These are phyloP conservation scores for Plasmodium knowlesi DNA, from an alignment of 169 alveolate genomes.

Conservation along the genomic window DNA sequence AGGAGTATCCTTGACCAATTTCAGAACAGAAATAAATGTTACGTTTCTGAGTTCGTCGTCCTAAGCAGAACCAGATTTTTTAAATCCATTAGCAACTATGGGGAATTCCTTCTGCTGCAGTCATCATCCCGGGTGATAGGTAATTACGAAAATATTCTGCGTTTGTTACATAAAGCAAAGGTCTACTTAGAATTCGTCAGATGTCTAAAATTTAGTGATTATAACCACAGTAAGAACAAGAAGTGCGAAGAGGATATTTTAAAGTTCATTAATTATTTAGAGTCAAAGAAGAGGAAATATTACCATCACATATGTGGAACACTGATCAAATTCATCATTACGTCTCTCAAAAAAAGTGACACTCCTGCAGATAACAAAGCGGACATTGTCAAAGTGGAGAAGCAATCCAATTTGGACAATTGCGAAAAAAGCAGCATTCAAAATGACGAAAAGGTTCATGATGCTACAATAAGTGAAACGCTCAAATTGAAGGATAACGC, in stretches of 20 bases:
- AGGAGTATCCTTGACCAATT: slow-evolving; percentile 40
- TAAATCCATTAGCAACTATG: slow-evolving; percentile 61
- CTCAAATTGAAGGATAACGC: slow-evolving; percentile 26
- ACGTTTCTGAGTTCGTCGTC: slow-evolving; percentile 75
- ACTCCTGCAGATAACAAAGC: slow-evolving; percentile 8
- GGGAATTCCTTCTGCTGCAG: slow-evolving; percentile 68
- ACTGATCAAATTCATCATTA: slow-evolving; percentile 45
- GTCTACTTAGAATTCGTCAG: slow-evolving; percentile 46
- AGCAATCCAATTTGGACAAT: slow-evolving; percentile 4
- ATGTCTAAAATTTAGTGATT: slow-evolving; percentile 20
- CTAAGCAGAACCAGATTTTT: slow-evolving; percentile 74
- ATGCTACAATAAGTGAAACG: slow-evolving; percentile 10
- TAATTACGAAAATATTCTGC: slow-evolving; percentile 60
- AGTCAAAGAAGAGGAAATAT: slow-evolving; percentile 45
- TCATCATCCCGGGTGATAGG: slow-evolving; percentile 73
- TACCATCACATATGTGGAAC: slow-evolving; percentile 41
- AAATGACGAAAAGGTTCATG: slow-evolving; percentile 28
- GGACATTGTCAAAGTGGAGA: not conserved
- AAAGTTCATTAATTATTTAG: slow-evolving; percentile 63
- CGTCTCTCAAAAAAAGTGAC: slow-evolving; percentile 50
- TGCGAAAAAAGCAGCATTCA: slow-evolving; percentile 16
- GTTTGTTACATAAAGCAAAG: slow-evolving; percentile 59
- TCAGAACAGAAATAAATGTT: slow-evolving; percentile 35
- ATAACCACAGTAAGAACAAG: slow-evolving; percentile 20
- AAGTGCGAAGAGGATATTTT: slow-evolving; percentile 66